A percentile compares a stretch with the other conserved stretches of the same genome.
These are phyloP conservation scores for Alternaria gansuensis DNA, from an alignment of 2,329 filamentous ascomycete species.

Conservation along the genomic window DNA sequence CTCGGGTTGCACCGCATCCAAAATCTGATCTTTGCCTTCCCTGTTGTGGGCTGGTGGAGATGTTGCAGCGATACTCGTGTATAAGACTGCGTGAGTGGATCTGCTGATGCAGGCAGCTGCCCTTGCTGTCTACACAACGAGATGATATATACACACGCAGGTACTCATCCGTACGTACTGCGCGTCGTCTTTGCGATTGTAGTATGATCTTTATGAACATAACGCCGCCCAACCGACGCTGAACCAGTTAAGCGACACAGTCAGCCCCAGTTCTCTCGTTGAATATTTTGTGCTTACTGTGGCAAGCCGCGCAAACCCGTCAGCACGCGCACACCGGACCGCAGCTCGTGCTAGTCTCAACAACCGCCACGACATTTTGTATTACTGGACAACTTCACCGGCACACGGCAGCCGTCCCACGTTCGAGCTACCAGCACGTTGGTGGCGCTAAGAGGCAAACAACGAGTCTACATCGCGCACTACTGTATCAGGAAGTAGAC, in stretches of 20 bases:
- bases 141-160: conserved; percentile 3
- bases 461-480: conserved; percentile 15
- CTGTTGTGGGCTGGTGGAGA: conserved; percentile 25
- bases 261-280: conserved; percentile 23
- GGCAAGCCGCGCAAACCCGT: conserved; percentile 21
- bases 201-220: conserved; percentile 6
- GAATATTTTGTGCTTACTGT: conserved; percentile 36
- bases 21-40: conserved; percentile 17
- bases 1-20: conserved; percentile 27
- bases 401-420: conserved; percentile 4
- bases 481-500: conserved; percentile 13
- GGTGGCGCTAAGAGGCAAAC: conserved; percentile 6
- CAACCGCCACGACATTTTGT: conserved; percentile 16
- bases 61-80: conserved; percentile 31
- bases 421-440: background rate
- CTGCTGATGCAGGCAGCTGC: conserved; percentile 40
- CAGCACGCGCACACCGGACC: conserved; percentile 22
- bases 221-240: background rate
- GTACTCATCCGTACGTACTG: background rate
- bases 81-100: conserved; percentile 27
- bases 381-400: conserved; percentile 8
- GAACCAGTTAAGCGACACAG: conserved; percentile 7
- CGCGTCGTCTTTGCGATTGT: background rate
- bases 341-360: conserved; percentile 24
- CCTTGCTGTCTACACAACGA: conserved; percentile 21